A percentile compares a stretch with the other conserved stretches of the same genome.
phyloP scores from a whole-genome alignment of 768 basidiomycete genomes.

The Boletus tomentosulus region DNA sequence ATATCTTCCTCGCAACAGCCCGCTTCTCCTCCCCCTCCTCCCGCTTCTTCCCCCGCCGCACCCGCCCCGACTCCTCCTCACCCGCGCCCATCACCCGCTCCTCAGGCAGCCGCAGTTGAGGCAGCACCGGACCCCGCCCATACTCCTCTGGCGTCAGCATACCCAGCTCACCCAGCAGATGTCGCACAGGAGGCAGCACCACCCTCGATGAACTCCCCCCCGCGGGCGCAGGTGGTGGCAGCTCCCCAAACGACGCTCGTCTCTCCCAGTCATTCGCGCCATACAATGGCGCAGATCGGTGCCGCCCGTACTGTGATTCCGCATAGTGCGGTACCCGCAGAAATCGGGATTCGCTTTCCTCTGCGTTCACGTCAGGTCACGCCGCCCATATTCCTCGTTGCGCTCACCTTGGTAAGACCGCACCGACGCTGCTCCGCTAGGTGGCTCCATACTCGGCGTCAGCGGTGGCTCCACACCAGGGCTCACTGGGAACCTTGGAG shows the following conservation, averaged over 20 bases:
- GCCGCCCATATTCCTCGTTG: background rate
- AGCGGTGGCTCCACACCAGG: constrained; percentile 10
- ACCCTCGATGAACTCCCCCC: constrained; percentile 22
- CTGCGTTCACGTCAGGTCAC: constrained; percentile 14
- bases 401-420: constrained; percentile 21
- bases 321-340: constrained; percentile 15
- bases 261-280: constrained; percentile 23
- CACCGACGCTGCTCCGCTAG: constrained; percentile 3
- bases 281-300: constrained; percentile 23
- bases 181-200: constrained; percentile 27
- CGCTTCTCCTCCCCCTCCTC: constrained; percentile 22
- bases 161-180: constrained; percentile 23
- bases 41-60: constrained; percentile 17
- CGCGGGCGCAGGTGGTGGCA: constrained; percentile 5
- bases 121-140: constrained; percentile 22
- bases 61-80: constrained; percentile 12
- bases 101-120: constrained; percentile 29
- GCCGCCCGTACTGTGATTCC: constrained; percentile 23
- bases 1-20: constrained; percentile 25
- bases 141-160: constrained; percentile 15
- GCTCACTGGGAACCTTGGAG: constrained; percentile 7
- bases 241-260: constrained; percentile 19
- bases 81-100: constrained; percentile 7
- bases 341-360: constrained; percentile 13
- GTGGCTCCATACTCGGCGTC: constrained; percentile 13